These are phyloP conservation scores for Chrysanthemum seticuspe DNA, from an alignment of 129 eudicot species.

Conservation along the genomic window DNA sequence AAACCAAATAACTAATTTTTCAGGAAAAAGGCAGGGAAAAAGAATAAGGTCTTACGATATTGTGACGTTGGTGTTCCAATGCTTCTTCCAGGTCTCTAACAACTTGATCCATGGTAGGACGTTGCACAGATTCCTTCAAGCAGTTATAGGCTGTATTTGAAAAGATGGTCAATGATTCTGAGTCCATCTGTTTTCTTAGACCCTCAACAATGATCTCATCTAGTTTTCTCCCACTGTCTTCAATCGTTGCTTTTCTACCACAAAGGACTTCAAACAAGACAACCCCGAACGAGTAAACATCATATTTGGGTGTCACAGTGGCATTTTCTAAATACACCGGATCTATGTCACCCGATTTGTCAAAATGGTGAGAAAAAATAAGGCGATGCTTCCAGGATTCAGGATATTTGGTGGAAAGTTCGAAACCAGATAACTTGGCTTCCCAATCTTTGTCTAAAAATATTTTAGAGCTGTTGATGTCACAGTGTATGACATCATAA, in stretches of 20 bases:
- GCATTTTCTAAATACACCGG: neutral
- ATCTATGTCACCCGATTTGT: neutral
- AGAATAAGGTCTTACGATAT: constrained; percentile 10
- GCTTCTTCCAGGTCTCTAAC: neutral
- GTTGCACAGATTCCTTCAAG: neutral
- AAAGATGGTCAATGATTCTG: constrained; percentile 1
- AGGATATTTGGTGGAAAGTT: neutral
- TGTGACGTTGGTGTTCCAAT: constrained; percentile 5
- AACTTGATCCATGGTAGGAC: constrained; percentile 11
- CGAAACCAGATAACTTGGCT: neutral
- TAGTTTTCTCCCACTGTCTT: no score
- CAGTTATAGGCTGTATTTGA: neutral
- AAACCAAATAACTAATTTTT: neutral
- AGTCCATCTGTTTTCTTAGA: constrained; percentile 10
- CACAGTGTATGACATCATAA: constrained; percentile 9
- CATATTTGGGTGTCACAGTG: constrained; percentile 2
- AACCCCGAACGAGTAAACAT: neutral
- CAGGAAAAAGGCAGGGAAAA: neutral
- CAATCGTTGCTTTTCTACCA: neutral
- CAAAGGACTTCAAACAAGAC: neutral
- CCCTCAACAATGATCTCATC: neutral
- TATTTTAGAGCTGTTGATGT: neutral
- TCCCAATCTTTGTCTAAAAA: neutral
- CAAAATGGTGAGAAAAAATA: neutral
- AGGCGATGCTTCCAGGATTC: neutral